These are phyloP conservation scores for Colletotrichum destructivum DNA, from an alignment of 2,329 filamentous ascomycete species.

Conservation along the genomic window DNA sequence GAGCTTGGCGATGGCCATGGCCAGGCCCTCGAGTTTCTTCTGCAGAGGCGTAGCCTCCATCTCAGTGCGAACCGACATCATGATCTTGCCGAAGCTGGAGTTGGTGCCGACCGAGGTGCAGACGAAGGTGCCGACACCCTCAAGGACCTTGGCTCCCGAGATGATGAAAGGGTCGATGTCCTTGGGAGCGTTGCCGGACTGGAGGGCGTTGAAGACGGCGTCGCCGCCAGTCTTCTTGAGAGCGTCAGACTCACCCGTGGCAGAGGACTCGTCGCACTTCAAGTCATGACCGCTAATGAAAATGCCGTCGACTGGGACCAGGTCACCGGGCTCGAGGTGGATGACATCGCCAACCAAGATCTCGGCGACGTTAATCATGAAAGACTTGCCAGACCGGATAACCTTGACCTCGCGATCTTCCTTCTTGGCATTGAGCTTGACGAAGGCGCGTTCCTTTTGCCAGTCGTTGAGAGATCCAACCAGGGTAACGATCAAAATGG, in stretches of 20 bases:
- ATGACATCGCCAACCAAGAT: slow-evolving; percentile 80
- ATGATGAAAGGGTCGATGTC: slow-evolving; percentile 78
- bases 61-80: slow-evolving; percentile 68
- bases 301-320: slow-evolving; percentile 80
- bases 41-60: slow-evolving; percentile 69
- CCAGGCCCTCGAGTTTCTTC: slow-evolving; percentile 64
- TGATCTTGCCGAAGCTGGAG: slow-evolving; percentile 68
- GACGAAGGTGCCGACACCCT: slow-evolving; percentile 68
- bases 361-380: slow-evolving; percentile 76
- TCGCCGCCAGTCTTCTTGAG: slow-evolving; percentile 76
- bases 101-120: slow-evolving; percentile 70
- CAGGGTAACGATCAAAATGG: slow-evolving; percentile 75
- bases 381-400: slow-evolving; percentile 75
- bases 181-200: slow-evolving; percentile 58
- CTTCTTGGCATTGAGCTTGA: slow-evolving; percentile 73
- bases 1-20: slow-evolving; percentile 60
- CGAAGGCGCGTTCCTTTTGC: slow-evolving; percentile 78
- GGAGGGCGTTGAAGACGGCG: slow-evolving; percentile 70
- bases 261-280: slow-evolving; percentile 81
- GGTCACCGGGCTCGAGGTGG: slow-evolving; percentile 78
- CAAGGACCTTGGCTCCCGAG: slow-evolving; percentile 68
- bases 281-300: slow-evolving; percentile 70
- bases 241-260: slow-evolving; percentile 81
- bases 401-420: slow-evolving; percentile 77
- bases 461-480: slow-evolving; percentile 77